Conservation (phyloP, 768 basidiomycete species). For the Serendipita sp. region DNA sequence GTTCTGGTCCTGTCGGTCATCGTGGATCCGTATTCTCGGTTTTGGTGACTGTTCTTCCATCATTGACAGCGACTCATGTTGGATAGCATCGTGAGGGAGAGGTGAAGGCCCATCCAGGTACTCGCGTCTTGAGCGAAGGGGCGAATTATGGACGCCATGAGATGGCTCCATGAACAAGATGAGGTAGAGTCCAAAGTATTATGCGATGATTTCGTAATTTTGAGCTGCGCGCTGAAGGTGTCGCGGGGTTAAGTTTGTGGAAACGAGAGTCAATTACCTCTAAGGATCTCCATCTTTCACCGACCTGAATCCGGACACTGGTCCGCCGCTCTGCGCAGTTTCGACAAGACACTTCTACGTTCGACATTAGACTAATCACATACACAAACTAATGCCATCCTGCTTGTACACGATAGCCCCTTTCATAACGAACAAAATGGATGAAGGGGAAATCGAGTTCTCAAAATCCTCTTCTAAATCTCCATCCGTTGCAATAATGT, state of each 20-base stretch:
- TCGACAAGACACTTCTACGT: no score
- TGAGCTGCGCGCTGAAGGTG: background rate
- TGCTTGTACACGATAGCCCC: conserved; percentile 31
- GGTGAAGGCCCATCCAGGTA: background rate
- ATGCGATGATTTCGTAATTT: background rate
- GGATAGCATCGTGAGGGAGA: background rate
- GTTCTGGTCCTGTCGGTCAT: background rate
- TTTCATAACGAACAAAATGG: conserved; percentile 44
- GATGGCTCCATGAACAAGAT: background rate
- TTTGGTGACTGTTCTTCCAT: background rate
- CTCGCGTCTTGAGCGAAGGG: background rate
- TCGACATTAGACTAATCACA: no score
- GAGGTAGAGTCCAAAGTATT: background rate
- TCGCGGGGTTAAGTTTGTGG: no score
- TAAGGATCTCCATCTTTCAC: no score
- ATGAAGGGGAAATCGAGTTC: conserved; percentile 29
- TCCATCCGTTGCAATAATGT: conserved; percentile 25
- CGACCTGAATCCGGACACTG: no score
- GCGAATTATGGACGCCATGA: background rate
- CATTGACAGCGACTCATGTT: background rate
- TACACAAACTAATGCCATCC: no score
- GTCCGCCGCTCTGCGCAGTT: no score
- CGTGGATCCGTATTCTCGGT: background rate
- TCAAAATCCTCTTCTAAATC: conserved; percentile 26
- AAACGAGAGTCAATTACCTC: no score